phyloP scores from a whole-genome alignment of 1,284 basidiomycete genomes.

The Abortiporus biennis region DNA sequence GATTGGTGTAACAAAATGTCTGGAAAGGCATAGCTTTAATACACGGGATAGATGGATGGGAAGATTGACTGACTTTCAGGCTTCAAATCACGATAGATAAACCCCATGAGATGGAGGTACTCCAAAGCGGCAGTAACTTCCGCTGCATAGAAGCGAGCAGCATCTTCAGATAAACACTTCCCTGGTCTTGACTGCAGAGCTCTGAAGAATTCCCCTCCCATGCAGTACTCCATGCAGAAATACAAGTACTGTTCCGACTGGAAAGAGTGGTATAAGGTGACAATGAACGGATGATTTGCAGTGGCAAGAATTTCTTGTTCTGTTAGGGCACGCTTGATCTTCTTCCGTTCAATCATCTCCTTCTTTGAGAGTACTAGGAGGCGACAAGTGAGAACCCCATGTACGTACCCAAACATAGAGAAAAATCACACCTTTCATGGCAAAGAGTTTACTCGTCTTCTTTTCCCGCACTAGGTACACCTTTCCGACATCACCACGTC shows the following conservation, averaged over 20 bases:
- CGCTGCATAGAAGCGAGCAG: slow-evolving; percentile 96
- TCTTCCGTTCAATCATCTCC: slow-evolving; percentile 98
- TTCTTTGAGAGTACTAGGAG: slow-evolving; percentile 84
- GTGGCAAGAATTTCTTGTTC: slow-evolving; percentile 97
- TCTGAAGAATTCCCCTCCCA: slow-evolving; percentile 99
- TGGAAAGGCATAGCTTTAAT: slow-evolving; percentile 25
- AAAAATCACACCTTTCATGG: slow-evolving; percentile 82
- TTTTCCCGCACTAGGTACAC: slow-evolving; percentile 96
- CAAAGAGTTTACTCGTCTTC: slow-evolving; percentile 88
- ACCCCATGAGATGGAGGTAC: slow-evolving; percentile 98
- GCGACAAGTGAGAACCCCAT: neutral
- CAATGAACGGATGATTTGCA: slow-evolving; percentile 96
- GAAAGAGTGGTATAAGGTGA: slow-evolving; percentile 96
- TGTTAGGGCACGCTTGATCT: slow-evolving; percentile 94
- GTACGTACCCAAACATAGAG: slow-evolving; percentile 4
- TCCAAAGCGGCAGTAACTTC: slow-evolving; percentile 98
- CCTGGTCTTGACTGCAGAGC: slow-evolving; percentile 92
- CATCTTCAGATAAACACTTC: slow-evolving; percentile 94
- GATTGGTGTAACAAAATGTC: slow-evolving; percentile 98
- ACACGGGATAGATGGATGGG: slow-evolving; percentile 1
- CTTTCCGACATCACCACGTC: slow-evolving; percentile 94
- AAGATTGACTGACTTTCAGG: slow-evolving; percentile 91
- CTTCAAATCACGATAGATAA: slow-evolving; percentile 99
- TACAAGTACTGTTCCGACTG: slow-evolving; percentile 97
- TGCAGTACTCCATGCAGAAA: slow-evolving; percentile 99